Conservation (phyloP, 2,329 filamentous ascomycete genomes). For the Cladophialophora exuberans region DNA sequence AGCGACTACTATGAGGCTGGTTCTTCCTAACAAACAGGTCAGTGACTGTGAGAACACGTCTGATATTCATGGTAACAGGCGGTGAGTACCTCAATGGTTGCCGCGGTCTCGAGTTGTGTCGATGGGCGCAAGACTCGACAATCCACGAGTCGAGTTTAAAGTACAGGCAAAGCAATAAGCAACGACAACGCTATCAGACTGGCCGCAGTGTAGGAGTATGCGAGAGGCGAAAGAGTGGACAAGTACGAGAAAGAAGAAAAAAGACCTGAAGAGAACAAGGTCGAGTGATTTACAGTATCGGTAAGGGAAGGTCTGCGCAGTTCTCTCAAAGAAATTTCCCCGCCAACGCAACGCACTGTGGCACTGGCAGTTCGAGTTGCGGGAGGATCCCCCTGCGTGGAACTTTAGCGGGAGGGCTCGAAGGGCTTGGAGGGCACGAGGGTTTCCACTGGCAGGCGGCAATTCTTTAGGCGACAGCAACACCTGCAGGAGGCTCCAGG, state of each 20-base stretch:
- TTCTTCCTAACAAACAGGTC: too few relatives aligned
- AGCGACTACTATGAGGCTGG: too few relatives aligned
- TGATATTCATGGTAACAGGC: too few relatives aligned
- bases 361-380: too few relatives aligned
- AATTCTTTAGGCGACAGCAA: conserved; percentile 5
- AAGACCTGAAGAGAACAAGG: background rate
- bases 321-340: conserved; percentile 18
- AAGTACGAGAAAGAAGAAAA: background rate
- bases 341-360: conserved; percentile 16
- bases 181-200: conserved; percentile 13
- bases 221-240: background rate
- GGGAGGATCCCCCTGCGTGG: conserved; percentile 8
- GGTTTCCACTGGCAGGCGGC: too few relatives aligned
- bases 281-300: too few relatives aligned
- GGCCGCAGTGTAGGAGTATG: background rate
- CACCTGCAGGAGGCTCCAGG: background rate
- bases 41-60: too few relatives aligned
- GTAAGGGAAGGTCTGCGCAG: background rate
- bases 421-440: background rate
- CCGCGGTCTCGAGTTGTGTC: too few relatives aligned
- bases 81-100: too few relatives aligned
- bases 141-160: too few relatives aligned
- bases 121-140: too few relatives aligned
- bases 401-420: background rate
- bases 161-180: background rate